Conservation (phyloP, 768 basidiomycete species). For the Calocera cornea region DNA sequence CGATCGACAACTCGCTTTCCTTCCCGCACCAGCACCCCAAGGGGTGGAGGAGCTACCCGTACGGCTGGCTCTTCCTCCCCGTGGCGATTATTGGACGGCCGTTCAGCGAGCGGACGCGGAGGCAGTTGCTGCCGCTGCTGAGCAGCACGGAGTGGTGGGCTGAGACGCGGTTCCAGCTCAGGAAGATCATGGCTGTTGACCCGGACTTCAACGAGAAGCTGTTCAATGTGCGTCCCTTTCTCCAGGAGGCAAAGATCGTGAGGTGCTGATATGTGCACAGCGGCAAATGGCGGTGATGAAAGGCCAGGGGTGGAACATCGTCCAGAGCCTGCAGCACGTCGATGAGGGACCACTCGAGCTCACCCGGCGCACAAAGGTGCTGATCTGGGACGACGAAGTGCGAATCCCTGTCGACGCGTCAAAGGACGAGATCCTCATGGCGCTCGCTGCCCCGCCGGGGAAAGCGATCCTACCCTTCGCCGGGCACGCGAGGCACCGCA, state of each 20-base stretch:
- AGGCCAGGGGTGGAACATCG: conserved; percentile 83
- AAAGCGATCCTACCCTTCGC: not conserved
- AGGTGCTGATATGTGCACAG: conserved; percentile 24
- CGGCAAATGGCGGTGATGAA: conserved; percentile 86
- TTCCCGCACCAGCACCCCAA: conserved; percentile 85
- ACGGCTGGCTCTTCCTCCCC: conserved; percentile 78
- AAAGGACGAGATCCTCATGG: conserved; percentile 9
- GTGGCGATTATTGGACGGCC: conserved; percentile 55
- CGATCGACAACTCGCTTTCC: conserved; percentile 84
- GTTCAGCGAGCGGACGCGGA: conserved; percentile 68
- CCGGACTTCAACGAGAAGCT: conserved; percentile 33
- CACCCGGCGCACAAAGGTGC: conserved; percentile 64
- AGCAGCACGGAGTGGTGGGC: conserved; percentile 85
- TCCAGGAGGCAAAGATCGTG: not conserved
- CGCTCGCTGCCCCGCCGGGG: conserved; percentile 6
- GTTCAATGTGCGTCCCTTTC: conserved; percentile 13
- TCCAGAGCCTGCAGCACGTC: conserved; percentile 64
- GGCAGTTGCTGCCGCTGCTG: conserved; percentile 67
- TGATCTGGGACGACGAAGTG: conserved; percentile 80
- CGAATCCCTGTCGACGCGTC: conserved; percentile 38
- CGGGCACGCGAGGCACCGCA: not conserved
- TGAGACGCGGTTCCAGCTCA: conserved; percentile 64
- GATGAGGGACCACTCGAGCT: conserved; percentile 75
- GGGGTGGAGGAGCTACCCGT: conserved; percentile 65
- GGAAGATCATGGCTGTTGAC: conserved; percentile 65